phyloP scores from a whole-genome alignment of 306 rosid species.

The Corylus avellana region DNA sequence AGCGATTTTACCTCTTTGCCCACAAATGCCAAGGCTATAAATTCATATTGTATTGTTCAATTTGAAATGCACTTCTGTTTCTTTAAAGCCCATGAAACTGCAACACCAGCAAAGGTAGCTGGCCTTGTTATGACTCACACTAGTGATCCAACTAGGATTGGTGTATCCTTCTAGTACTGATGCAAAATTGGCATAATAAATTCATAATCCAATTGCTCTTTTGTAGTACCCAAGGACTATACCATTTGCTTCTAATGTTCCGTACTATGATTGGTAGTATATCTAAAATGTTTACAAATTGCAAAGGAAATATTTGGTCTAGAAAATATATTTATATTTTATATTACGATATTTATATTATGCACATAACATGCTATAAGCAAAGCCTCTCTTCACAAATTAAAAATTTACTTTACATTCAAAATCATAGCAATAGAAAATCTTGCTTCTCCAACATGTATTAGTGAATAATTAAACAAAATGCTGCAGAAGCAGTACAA shows the following conservation, averaged over 20 bases:
- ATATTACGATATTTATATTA: too few relatives aligned
- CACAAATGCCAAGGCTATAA: neutral
- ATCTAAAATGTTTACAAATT: neutral
- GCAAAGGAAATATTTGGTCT: neutral
- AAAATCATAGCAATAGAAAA: too few relatives aligned
- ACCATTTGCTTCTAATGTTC: neutral
- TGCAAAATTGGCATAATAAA: neutral
- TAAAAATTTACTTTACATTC: too few relatives aligned
- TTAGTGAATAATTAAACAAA: too few relatives aligned
- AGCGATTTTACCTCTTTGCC: neutral
- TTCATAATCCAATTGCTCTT: neutral
- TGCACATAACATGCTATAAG: too few relatives aligned
- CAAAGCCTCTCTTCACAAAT: too few relatives aligned
- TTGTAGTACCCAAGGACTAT: neutral
- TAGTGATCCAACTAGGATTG: neutral
- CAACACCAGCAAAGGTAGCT: neutral
- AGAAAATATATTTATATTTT: too few relatives aligned
- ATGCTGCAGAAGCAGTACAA: neutral
- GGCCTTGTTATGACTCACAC: neutral
- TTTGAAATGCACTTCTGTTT: neutral
- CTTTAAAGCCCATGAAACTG: neutral
- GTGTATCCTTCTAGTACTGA: neutral
- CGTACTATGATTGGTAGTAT: neutral
- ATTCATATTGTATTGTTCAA: neutral
- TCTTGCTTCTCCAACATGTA: neutral